Percentiles rank a stretch among this genome's conserved stretches.
Conservation (phyloP, 768 basidiomycete genomes). For the Pulveroboletus sp. region DNA sequence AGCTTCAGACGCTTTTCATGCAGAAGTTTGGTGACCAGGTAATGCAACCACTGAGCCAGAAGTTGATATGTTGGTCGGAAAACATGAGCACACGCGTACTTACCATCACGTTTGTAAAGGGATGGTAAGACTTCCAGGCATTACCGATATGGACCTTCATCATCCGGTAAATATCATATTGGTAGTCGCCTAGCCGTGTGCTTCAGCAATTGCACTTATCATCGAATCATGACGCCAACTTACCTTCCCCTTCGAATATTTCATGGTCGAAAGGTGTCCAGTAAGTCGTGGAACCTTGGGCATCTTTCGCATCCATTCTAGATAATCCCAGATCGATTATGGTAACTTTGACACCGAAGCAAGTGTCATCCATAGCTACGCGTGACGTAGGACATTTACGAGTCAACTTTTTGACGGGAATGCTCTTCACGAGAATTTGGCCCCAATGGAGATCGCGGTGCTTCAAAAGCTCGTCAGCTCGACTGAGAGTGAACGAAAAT, state of each 20-base stretch:
- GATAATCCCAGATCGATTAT: slow-evolving; percentile 95
- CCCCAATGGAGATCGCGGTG: slow-evolving; percentile 99
- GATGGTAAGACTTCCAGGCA: slow-evolving; percentile 74
- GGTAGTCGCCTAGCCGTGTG: slow-evolving; percentile 66
- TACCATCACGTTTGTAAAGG: slow-evolving; percentile 89
- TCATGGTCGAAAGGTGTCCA: slow-evolving; percentile 87
- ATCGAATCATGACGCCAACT: slow-evolving; percentile 7
- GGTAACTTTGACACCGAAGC: slow-evolving; percentile 70
- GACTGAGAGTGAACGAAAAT: background rate
- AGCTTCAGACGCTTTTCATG: slow-evolving; percentile 62
- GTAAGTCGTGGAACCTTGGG: slow-evolving; percentile 43
- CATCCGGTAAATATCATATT: slow-evolving; percentile 91
- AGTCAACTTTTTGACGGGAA: slow-evolving; percentile 35
- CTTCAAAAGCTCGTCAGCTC: slow-evolving; percentile 38
- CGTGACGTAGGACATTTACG: slow-evolving; percentile 32
- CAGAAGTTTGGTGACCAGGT: slow-evolving; percentile 71
- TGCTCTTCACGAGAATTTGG: slow-evolving; percentile 79
- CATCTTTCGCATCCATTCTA: slow-evolving; percentile 63
- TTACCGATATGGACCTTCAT: slow-evolving; percentile 64
- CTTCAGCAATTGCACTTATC: slow-evolving; percentile 7
- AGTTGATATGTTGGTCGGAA: slow-evolving; percentile 9
- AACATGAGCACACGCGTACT: slow-evolving; percentile 18
- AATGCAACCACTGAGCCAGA: slow-evolving; percentile 79
- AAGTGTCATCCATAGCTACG: slow-evolving; percentile 59
- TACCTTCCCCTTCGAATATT: slow-evolving; percentile 89